phyloP scores from a whole-genome alignment of 352 stramenopile species.

The Pilasporangium apinafurcum region DNA sequence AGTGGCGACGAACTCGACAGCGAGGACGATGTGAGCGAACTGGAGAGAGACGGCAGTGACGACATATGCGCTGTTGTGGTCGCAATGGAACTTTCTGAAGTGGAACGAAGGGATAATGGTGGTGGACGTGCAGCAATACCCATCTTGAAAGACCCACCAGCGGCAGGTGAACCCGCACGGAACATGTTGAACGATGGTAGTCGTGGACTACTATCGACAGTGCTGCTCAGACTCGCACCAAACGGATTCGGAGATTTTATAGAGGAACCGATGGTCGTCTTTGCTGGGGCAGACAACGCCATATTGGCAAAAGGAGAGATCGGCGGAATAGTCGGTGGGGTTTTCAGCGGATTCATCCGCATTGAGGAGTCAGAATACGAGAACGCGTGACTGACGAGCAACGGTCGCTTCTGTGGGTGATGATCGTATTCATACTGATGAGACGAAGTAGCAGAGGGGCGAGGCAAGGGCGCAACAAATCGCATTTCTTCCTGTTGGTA shows the following conservation, averaged over 20 bases:
- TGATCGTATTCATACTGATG: slow-evolving; percentile 19
- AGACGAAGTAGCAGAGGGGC: slow-evolving; percentile 26
- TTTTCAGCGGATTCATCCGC: slow-evolving; percentile 25
- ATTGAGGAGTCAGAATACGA: slow-evolving; percentile 55
- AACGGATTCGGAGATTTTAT: slow-evolving; percentile 58
- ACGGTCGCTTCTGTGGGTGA: slow-evolving; percentile 9
- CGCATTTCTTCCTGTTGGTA: slow-evolving; percentile 78
- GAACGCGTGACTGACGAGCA: slow-evolving; percentile 42
- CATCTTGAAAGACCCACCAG: slow-evolving; percentile 54
- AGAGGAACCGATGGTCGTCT: slow-evolving; percentile 19
- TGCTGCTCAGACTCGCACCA: slow-evolving; percentile 16
- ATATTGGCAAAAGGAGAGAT: slow-evolving; percentile 69
- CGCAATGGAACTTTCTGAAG: slow-evolving; percentile 46
- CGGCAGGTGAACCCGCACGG: slow-evolving; percentile 54
- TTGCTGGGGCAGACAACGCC: slow-evolving; percentile 57
- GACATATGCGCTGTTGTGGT: slow-evolving; percentile 24
- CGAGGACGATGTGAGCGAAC: slow-evolving; percentile 15
- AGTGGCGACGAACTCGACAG: slow-evolving; percentile 20
- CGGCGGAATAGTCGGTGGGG: slow-evolving; percentile 43
- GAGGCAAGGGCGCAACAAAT: slow-evolving; percentile 47
- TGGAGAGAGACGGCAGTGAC: slow-evolving; percentile 10
- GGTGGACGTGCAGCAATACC: slow-evolving; percentile 49
- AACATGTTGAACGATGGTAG: slow-evolving; percentile 69
- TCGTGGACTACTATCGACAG: slow-evolving; percentile 53
- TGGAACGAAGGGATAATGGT: slow-evolving; percentile 49